Percentiles rank a stretch among this genome's conserved stretches.
Conservation (phyloP, 2,329 filamentous ascomycete species). For the Geosmithia morbida region DNA sequence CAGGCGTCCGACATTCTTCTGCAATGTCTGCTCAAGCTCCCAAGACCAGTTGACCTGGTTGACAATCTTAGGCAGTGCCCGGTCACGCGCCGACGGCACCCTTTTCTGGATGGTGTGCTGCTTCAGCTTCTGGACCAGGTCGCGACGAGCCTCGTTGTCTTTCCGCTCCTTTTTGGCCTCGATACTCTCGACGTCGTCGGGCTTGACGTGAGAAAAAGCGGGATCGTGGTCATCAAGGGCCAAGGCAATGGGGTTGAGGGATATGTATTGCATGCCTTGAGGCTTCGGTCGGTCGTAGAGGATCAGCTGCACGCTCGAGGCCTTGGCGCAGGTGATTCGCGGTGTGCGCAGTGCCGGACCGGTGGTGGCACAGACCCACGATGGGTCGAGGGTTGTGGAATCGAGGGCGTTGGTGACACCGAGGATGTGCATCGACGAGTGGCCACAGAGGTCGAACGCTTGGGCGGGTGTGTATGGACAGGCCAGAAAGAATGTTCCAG, state of each 20-base stretch:
- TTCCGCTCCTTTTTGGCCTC: conserved; percentile 51
- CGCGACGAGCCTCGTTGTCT: conserved; percentile 43
- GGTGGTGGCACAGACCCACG: conserved; percentile 50
- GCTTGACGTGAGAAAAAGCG: conserved; percentile 16
- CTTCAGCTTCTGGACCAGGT: conserved; percentile 73
- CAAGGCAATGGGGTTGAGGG: conserved; percentile 74
- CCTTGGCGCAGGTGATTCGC: conserved; percentile 55
- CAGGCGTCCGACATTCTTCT: conserved; percentile 79
- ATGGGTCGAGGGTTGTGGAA: conserved; percentile 40
- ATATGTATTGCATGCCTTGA: conserved; percentile 90
- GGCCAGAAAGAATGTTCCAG: conserved; percentile 71
- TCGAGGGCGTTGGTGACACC: conserved; percentile 60
- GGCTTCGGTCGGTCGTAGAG: conserved; percentile 80
- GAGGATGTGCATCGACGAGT: conserved; percentile 69
- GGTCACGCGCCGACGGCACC: conserved; percentile 66
- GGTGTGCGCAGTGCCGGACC: conserved; percentile 43
- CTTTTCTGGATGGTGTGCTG: conserved; percentile 74
- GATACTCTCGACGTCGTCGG: conserved; percentile 49
- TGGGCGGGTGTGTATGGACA: conserved; percentile 66
- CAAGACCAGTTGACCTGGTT: conserved; percentile 94
- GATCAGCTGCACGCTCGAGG: conserved; percentile 70
- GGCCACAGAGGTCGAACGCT: conserved; percentile 75
- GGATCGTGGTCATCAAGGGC: conserved; percentile 62
- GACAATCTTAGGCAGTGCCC: conserved; percentile 64
- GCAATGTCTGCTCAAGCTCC: conserved; percentile 73